These are phyloP conservation scores for Vitis labrusca DNA, from an alignment of 164 flowering plant species.

Conservation along the genomic window DNA sequence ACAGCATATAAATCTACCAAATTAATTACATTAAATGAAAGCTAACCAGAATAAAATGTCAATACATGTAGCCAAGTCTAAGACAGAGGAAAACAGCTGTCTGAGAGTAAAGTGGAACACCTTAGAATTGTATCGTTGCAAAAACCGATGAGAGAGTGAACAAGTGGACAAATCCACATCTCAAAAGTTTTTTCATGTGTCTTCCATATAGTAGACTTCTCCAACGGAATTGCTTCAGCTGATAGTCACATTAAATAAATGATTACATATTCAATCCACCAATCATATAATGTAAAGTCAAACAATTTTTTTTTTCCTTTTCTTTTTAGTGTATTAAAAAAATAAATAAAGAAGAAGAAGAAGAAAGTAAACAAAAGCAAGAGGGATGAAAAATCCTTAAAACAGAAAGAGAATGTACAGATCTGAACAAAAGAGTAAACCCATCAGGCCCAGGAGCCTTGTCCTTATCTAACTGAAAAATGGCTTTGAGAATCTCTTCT, in stretches of 20 bases:
- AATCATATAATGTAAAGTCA: not conserved
- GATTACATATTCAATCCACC: not conserved
- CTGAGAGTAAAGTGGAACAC: constrained; percentile 23
- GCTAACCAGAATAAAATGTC: not conserved
- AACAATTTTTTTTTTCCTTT: not conserved
- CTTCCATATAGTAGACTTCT: constrained; percentile 64
- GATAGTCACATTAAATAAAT: constrained; percentile 10
- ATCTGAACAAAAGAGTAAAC: too few relatives aligned
- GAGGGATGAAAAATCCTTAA: too few relatives aligned
- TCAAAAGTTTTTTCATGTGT: constrained; percentile 77
- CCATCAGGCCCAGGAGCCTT: too few relatives aligned
- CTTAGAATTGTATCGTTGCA: constrained; percentile 72
- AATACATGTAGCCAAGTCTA: not conserved
- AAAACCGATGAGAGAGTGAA: constrained; percentile 61
- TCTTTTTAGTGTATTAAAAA: too few relatives aligned
- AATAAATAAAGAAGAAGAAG: too few relatives aligned
- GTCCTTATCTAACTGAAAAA: too few relatives aligned
- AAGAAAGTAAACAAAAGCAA: too few relatives aligned
- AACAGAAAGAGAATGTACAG: too few relatives aligned
- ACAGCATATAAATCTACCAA: not conserved
- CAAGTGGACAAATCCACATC: constrained; percentile 84
- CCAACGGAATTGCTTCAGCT: constrained; percentile 60
- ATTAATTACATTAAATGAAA: not conserved
- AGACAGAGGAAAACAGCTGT: not conserved
- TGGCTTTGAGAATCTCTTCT: too few relatives aligned